phyloP scores from a whole-genome alignment of 208 protist genomes.

The Wallacemonas sp. region DNA sequence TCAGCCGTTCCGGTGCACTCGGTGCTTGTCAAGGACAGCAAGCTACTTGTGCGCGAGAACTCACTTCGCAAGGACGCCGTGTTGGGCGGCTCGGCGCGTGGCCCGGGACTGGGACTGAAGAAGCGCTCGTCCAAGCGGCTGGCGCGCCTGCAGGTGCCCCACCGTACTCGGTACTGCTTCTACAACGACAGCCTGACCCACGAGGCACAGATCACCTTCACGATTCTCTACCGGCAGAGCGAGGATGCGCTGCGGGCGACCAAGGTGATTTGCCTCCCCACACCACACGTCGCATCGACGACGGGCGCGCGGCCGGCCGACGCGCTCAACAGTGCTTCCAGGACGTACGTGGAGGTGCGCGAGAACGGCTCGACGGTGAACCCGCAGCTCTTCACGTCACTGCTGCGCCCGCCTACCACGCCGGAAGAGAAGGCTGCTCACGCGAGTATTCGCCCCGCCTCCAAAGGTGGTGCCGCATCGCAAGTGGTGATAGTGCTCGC shows the following conservation, averaged over 20 bases:
- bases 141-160: conserved; percentile 15
- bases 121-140: conserved; percentile 22
- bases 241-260: not conserved
- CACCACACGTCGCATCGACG: conserved; percentile 9
- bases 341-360: conserved; percentile 24
- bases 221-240: conserved; percentile 4
- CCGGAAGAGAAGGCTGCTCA: conserved; percentile 1
- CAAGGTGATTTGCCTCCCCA: conserved; percentile 23
- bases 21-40: conserved; percentile 32
- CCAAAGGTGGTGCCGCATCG: not conserved
- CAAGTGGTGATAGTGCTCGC: conserved; percentile 30
- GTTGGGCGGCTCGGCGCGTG: not conserved
- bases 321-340: conserved; percentile 10
- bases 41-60: conserved; percentile 4
- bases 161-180: conserved; percentile 37
- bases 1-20: conserved; percentile 2
- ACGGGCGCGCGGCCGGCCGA: conserved; percentile 2
- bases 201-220: conserved; percentile 44
- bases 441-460: not conserved
- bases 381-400: not conserved
- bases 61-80: not conserved
- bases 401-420: not conserved
- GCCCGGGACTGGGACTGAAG: not conserved
- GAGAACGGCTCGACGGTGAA: not conserved
- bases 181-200: conserved; percentile 62